These are phyloP conservation scores for Metschnikowia koreensis DNA, from an alignment of 805 yeast genomes.

Conservation along the genomic window DNA sequence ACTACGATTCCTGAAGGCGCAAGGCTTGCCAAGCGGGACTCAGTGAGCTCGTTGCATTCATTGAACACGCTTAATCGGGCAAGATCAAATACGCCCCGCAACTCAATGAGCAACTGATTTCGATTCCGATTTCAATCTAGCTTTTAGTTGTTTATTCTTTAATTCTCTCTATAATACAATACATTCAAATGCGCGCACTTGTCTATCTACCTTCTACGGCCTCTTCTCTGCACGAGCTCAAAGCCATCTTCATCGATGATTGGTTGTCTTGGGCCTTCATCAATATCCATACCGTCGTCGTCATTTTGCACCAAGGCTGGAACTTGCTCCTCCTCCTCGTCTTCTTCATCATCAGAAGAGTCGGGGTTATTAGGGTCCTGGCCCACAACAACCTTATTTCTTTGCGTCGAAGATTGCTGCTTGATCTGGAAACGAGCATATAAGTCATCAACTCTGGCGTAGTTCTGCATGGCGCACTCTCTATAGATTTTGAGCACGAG, in stretches of 20 bases:
- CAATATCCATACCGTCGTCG: conserved; percentile 31
- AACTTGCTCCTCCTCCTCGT: conserved; percentile 44
- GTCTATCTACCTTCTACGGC: conserved; percentile 39
- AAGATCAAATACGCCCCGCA: conserved; percentile 31
- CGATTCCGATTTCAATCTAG: background rate
- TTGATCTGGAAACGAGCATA: conserved; percentile 60
- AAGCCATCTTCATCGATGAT: conserved; percentile 93
- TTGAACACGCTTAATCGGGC: conserved; percentile 40
- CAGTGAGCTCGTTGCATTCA: conserved; percentile 39
- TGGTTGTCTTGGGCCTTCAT: conserved; percentile 17
- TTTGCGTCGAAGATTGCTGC: conserved; percentile 35
- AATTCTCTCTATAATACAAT: conserved; percentile 1
- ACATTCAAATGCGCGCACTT: background rate
- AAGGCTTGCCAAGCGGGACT: conserved; percentile 22
- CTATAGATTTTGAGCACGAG: conserved; percentile 63
- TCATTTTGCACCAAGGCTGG: conserved; percentile 1
- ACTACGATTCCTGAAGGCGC: conserved; percentile 21
- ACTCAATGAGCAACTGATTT: conserved; percentile 26
- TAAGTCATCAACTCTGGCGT: conserved; percentile 52
- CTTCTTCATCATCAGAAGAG: conserved; percentile 45
- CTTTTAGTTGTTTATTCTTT: no score
- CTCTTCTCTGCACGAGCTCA: conserved; percentile 76
- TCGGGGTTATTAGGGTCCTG: conserved; percentile 66
- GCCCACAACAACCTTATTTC: conserved; percentile 44
- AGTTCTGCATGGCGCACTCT: conserved; percentile 56